phyloP scores from a whole-genome alignment of 2,329 filamentous ascomycete species.

The Xylogone sp. region DNA sequence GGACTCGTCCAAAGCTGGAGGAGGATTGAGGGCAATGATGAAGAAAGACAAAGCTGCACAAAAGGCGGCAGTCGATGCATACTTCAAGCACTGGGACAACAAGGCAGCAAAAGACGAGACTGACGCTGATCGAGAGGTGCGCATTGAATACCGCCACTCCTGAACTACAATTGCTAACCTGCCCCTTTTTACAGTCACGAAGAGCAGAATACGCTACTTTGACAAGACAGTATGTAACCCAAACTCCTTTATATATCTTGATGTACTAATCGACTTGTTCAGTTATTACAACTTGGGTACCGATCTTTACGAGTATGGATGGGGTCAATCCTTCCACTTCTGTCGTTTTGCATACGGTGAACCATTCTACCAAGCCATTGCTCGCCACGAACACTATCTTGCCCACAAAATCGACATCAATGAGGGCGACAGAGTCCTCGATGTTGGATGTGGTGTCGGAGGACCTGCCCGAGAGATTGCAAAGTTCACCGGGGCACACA shows the following conservation, averaged over 20 bases:
- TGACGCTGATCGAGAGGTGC: slow-evolving; percentile 71
- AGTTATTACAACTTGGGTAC: slow-evolving; percentile 98
- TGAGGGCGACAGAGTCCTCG: slow-evolving; percentile 83
- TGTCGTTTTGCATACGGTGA: slow-evolving; percentile 88
- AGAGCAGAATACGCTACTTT: slow-evolving; percentile 87
- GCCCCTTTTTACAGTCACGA: slow-evolving; percentile 54
- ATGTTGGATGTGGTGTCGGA: slow-evolving; percentile 96
- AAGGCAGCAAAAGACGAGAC: slow-evolving; percentile 77
- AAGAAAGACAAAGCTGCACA: slow-evolving; percentile 76
- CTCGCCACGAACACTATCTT: slow-evolving; percentile 96
- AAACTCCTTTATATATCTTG: not conserved
- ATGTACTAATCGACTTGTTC: slow-evolving; percentile 17
- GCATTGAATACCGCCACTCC: slow-evolving; percentile 21
- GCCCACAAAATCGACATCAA: slow-evolving; percentile 84
- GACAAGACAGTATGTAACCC: slow-evolving; percentile 73
- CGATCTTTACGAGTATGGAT: slow-evolving; percentile 94
- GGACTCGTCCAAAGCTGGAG: slow-evolving; percentile 60
- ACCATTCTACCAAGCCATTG: slow-evolving; percentile 85
- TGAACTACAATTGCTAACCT: slow-evolving; percentile 2
- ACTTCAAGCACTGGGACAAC: slow-evolving; percentile 97
- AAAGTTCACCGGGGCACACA: slow-evolving; percentile 87
- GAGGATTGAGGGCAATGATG: slow-evolving; percentile 79
- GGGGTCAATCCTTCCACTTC: slow-evolving; percentile 97
- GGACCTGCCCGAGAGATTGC: slow-evolving; percentile 93
- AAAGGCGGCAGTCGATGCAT: slow-evolving; percentile 79